Base-by-base conservation (phyloP, 257 asterid genomes). In the Coffea canephora region DNA sequence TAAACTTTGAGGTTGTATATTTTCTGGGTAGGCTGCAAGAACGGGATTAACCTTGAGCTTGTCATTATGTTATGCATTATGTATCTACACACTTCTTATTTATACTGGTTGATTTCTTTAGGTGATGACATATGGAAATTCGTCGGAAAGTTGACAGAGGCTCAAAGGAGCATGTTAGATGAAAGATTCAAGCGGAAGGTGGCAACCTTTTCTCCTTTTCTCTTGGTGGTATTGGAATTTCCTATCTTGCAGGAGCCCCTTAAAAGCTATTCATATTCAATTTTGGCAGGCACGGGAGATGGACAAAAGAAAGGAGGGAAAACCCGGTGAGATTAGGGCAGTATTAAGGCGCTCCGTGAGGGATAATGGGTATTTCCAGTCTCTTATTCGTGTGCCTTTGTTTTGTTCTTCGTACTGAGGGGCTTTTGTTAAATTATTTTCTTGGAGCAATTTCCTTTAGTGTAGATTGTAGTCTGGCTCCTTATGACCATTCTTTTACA, bases 111-210 rank as follows among this genome's bases (percentile, higher is more conserved):
- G 57, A 31, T 80, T 77, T 79, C 25, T 11, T 49, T 74, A 94
- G 99, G 99, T 80, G 99, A 96, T 89, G 99, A 96, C 83, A 91
- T 96, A 85, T 96, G 99, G 99, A 92, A 90, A 85, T 96, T 91
- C 83, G 95, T 96, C 46, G 99, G 97, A 81, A 96, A 90, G 89
- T 90, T 96, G 82, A 91, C 97, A 6, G 98, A 94, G 78, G 98
- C 98, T 25, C 99, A 96, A 82, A 90, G 98, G 86, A 96, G 99
- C 86, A 96, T 96, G 99, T 81, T 96, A 83, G 99, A 96, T 84
- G 99, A 96, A 82, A 87, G 96, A 87, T 96, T 96, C 84, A 96
- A 94, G 90, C 94, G 98, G 97, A 96, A 96, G 98, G 99, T 96
- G 34, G 34, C 73, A 41, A 27, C 31, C 5, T 8, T 46, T 2